A percentile compares a stretch with the other conserved stretches of the same genome.
Conservation (phyloP, 257 asterid genomes). For the Solanum chiquidenum region DNA sequence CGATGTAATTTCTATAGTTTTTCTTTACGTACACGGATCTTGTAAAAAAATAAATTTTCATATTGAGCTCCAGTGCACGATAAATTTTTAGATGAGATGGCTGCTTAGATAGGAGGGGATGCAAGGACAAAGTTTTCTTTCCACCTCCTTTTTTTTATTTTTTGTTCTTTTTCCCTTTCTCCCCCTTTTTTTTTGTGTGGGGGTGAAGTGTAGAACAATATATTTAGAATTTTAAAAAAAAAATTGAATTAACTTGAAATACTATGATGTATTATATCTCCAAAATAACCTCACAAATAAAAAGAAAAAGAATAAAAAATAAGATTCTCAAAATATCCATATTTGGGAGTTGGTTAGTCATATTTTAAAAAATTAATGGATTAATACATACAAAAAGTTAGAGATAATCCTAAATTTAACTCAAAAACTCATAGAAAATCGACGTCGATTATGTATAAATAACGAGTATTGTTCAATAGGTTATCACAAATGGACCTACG, state of each 20-base stretch:
- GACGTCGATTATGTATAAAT: not conserved
- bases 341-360: not conserved
- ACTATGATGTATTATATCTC: not conserved
- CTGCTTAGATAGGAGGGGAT: not conserved
- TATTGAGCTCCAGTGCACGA: not conserved
- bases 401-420: not conserved
- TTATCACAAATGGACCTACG: not conserved
- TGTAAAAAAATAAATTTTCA: not conserved
- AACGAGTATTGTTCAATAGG: not conserved
- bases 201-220: not conserved
- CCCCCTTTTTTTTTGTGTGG: not conserved
- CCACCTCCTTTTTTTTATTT: not conserved
- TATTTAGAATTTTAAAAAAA: not conserved
- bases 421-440: fast-evolving
- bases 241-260: too few species aligned
- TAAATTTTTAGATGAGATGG: not conserved
- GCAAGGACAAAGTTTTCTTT: not conserved
- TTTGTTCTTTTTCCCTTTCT: not conserved
- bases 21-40: not conserved
- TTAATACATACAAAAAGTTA: too few species aligned
- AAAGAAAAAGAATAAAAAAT: not conserved
- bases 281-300: not conserved
- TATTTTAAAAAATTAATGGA: not conserved
- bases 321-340: not conserved
- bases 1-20: not conserved